These are phyloP conservation scores for Scorias spongiosa DNA, from an alignment of 2,329 filamentous ascomycete species.

Conservation along the genomic window DNA sequence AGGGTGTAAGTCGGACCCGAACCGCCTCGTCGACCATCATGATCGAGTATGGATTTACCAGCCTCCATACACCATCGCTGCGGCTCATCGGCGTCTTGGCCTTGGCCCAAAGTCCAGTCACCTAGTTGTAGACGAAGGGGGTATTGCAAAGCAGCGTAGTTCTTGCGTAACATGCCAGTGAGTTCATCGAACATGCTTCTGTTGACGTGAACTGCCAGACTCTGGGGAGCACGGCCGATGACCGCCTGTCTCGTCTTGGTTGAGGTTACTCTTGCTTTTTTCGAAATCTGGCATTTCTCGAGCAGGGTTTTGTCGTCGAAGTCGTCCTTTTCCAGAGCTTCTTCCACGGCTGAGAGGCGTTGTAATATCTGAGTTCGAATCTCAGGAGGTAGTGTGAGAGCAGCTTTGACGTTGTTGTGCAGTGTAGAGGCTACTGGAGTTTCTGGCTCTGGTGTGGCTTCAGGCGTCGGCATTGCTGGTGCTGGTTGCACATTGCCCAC, in stretches of 20 bases:
- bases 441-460: conserved; percentile 1
- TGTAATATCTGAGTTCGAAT: conserved; percentile 28
- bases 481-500: conserved; percentile 8
- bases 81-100: conserved; percentile 18
- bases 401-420: conserved; percentile 3
- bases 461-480: neutral
- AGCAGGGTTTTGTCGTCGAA: conserved; percentile 46
- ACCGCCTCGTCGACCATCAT: conserved; percentile 26
- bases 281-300: conserved; percentile 30
- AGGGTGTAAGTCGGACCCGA: conserved; percentile 49
- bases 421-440: conserved; percentile 8
- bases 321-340: conserved; percentile 62
- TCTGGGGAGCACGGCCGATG: conserved; percentile 65
- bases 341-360: conserved; percentile 50
- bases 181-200: conserved; percentile 78
- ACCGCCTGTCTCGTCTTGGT: conserved; percentile 86
- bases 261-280: conserved; percentile 54
- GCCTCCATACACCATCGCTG: conserved; percentile 62
- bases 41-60: conserved; percentile 56
- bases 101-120: conserved; percentile 62
- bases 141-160: conserved; percentile 64
- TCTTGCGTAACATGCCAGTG: conserved; percentile 70
- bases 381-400: conserved; percentile 24
- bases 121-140: conserved; percentile 59
- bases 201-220: conserved; percentile 76